Percentiles rank a stretch among this genome's conserved stretches.
Evolutionary conservation across 2,329 filamentous ascomycete species (phyloP).

Genomic region (Penicillium sp.): DNA sequence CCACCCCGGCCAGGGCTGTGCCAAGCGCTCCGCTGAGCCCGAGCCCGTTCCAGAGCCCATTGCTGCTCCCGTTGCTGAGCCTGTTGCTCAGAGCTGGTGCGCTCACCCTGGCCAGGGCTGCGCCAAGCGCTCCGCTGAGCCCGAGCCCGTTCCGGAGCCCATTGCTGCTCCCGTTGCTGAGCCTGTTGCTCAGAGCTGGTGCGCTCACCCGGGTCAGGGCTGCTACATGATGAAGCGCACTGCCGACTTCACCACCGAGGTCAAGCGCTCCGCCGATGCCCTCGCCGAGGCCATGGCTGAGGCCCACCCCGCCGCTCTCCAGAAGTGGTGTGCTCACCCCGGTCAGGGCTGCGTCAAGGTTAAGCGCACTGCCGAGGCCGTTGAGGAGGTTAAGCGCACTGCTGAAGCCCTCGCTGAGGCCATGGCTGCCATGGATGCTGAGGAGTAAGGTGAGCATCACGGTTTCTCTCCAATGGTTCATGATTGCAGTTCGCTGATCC

Average conservation of each 20-base stretch:
- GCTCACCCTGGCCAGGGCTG: constrained; percentile 32
- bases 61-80: constrained; percentile 34
- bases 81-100: constrained; percentile 35
- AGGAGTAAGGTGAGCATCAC: constrained; percentile 25
- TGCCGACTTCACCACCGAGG: constrained; percentile 27
- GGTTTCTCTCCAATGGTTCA: background rate
- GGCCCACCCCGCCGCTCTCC: constrained; percentile 24
- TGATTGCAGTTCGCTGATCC: background rate
- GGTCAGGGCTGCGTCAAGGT: constrained; percentile 57
- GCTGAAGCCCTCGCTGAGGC: constrained; percentile 35
- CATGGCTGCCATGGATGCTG: constrained; percentile 33
- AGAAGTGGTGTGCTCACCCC: constrained; percentile 36
- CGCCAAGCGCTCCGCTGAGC: constrained; percentile 30
- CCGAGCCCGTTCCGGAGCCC: constrained; percentile 29
- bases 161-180: constrained; percentile 35
- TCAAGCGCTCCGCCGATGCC: constrained; percentile 36
- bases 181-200: constrained; percentile 35
- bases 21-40: constrained; percentile 29
- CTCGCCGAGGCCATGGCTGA: constrained; percentile 34
- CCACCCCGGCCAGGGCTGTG: constrained; percentile 33
- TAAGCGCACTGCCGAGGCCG: constrained; percentile 65
- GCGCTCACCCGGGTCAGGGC: constrained; percentile 31
- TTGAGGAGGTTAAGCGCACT: constrained; percentile 51
- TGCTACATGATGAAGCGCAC: constrained; percentile 33
- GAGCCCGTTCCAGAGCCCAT: constrained; percentile 31